Conservation (phyloP, 257 asterid genomes). For the Verbascum thapsus region DNA sequence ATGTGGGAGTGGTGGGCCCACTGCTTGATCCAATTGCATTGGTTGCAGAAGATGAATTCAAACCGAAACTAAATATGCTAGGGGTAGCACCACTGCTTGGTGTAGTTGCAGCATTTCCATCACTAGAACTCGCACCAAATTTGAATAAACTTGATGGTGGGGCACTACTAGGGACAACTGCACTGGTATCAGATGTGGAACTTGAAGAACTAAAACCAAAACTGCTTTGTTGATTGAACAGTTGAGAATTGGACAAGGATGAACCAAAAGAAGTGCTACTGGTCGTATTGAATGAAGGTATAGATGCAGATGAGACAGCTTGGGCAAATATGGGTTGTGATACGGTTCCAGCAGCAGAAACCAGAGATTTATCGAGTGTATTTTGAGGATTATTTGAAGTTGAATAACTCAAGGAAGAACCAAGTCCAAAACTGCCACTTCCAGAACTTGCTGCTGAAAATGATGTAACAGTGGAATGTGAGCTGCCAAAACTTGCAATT, state of each 20-base stretch:
- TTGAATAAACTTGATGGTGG: conserved; percentile 37
- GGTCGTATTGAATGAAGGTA: conserved; percentile 34
- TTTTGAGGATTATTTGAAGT: conserved; percentile 36
- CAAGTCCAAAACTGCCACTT: conserved; percentile 37
- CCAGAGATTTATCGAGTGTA: conserved; percentile 38
- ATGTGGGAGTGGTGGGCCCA: conserved; percentile 24
- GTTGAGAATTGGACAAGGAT: conserved; percentile 34
- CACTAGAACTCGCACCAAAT: conserved; percentile 40
- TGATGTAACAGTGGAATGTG: conserved; percentile 30
- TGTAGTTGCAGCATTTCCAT: conserved; percentile 33
- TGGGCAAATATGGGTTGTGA: conserved; percentile 36
- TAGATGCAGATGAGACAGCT: conserved; percentile 33
- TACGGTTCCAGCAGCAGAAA: conserved; percentile 29
- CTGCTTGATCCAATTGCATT: conserved; percentile 31
- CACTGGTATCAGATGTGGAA: conserved; percentile 44
- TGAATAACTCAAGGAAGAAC: conserved; percentile 35
- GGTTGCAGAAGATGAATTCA: conserved; percentile 37
- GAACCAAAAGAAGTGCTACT: conserved; percentile 36
- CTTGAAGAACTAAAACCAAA: conserved; percentile 44
- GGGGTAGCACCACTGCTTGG: conserved; percentile 41
- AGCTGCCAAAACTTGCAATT: conserved; percentile 37
- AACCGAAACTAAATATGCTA: conserved; percentile 42
- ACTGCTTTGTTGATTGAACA: conserved; percentile 18
- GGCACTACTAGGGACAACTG: conserved; percentile 35
- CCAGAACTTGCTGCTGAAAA: conserved; percentile 41